Evolutionary conservation across 192 early-diverging fungal species (phyloP), one percentile per base, ranked within the genome.

Genomic region (Mortierella alpina): DNA sequence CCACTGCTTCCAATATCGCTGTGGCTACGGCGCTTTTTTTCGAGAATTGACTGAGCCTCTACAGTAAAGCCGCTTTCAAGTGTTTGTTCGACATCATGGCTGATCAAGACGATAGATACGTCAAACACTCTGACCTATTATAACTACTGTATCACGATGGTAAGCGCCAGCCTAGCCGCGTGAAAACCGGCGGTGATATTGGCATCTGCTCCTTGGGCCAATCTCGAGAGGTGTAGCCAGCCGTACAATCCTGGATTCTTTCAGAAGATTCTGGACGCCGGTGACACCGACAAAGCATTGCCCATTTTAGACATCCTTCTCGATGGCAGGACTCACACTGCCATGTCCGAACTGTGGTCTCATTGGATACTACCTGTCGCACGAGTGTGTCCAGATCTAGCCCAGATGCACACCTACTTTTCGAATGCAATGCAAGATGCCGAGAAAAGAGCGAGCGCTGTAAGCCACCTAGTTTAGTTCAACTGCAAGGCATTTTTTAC

Each of bases 151-250:
- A 20, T 81, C 20, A 17, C 66, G 42, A 41, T 81, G 63, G 4
- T 67, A n/a, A 50, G 56, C 2, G 57, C 31, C 1, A 31, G 31
- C 31, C 31, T 3, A 31, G 31, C 31, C 31, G 31, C 1, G 31
- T 1, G 31, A 31, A 31, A 3, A 31, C 31, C 31, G 3, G 31
- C 31, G 31, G 31, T 31, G 58, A 80, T 80, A 42, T 10, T 80
- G 4, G 51, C 72, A 41, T 80, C 50, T 66, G 76, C 55, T 18
- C 76, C 72, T 39, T 80, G 76, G 76, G 63, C 69, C 57, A 80
- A 80, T 72, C 64, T 71, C 10, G 42, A 67, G 51, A 69, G 76
- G 44, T 20, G 10, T 31, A 1, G 31, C 41, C 75, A 71, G 68
- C 41, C 0, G 4, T 75, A 75, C 51, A 17, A 75, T 23, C 8